A percentile compares a stretch with the other conserved stretches of the same genome.
phyloP scores from a whole-genome alignment of 768 basidiomycete species.

The Rhodotorula kratochvilovae region DNA sequence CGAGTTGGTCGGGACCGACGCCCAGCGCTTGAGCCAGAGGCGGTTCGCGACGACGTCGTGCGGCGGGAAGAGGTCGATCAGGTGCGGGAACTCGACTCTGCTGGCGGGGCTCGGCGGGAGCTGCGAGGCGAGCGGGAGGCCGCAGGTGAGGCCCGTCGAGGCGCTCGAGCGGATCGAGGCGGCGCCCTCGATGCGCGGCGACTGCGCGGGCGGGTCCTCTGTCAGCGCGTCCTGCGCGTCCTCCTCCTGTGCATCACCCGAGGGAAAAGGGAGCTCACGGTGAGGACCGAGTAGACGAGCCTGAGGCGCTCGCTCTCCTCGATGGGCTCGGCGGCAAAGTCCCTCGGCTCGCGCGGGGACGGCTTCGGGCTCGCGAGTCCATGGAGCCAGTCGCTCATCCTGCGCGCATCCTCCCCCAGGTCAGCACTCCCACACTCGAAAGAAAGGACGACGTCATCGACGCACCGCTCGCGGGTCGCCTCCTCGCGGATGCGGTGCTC shows the following conservation, averaged over 20 bases:
- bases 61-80: constrained; percentile 74
- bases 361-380: constrained; percentile 54
- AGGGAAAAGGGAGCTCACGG: constrained; percentile 42
- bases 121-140: constrained; percentile 16
- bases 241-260: background rate
- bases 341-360: constrained; percentile 53
- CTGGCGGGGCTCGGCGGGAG: constrained; percentile 39
- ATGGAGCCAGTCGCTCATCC: constrained; percentile 70
- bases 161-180: constrained; percentile 66
- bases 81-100: constrained; percentile 61
- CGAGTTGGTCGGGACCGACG: background rate
- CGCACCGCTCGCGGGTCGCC: constrained; percentile 70
- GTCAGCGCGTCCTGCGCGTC: background rate
- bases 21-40: constrained; percentile 72
- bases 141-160: constrained; percentile 20
- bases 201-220: constrained; percentile 35
- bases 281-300: constrained; percentile 67
- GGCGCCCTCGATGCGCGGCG: constrained; percentile 49
- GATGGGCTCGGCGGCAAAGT: constrained; percentile 51
- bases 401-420: background rate
- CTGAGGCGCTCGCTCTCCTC: constrained; percentile 73
- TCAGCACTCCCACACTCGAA: background rate
- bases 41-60: constrained; percentile 76
- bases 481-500: constrained; percentile 60
- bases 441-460: constrained; percentile 13